phyloP scores from a whole-genome alignment of 2,329 filamentous ascomycete genomes.

The Huntiella bhutanensis region DNA sequence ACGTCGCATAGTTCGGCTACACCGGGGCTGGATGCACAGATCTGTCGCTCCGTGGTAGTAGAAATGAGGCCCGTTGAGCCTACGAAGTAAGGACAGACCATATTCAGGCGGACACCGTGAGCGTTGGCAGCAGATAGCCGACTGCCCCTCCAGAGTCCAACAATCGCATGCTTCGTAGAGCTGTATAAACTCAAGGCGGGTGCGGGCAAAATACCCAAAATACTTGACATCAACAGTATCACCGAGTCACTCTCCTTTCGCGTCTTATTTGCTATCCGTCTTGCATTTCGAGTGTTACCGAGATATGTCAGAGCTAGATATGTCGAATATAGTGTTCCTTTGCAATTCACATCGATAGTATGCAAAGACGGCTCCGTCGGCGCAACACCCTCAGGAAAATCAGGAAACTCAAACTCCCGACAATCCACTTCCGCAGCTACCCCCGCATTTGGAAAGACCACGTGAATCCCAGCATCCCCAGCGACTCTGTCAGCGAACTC shows the following conservation, averaged over 20 bases:
- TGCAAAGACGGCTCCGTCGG: slow-evolving; percentile 27
- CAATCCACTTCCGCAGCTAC: slow-evolving; percentile 23
- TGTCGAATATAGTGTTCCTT: slow-evolving; percentile 43
- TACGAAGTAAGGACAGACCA: slow-evolving; percentile 48
- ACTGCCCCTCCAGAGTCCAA: slow-evolving; percentile 43
- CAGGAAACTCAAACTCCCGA: slow-evolving; percentile 27
- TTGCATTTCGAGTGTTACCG: slow-evolving; percentile 15
- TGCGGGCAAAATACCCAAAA: slow-evolving; percentile 33
- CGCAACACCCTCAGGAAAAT: slow-evolving; percentile 23
- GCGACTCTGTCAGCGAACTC: slow-evolving; percentile 31
- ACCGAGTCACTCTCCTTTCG: slow-evolving; percentile 29
- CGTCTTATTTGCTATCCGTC: slow-evolving; percentile 12
- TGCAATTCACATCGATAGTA: slow-evolving; percentile 44
- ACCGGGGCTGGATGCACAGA: slow-evolving; percentile 27
- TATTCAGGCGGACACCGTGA: slow-evolving; percentile 38
- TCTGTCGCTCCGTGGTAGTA: slow-evolving; percentile 23
- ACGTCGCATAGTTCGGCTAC: slow-evolving; percentile 23
- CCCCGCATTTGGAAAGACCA: slow-evolving; percentile 49
- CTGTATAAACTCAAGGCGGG: slow-evolving; percentile 22
- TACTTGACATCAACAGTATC: slow-evolving; percentile 44
- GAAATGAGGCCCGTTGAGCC: slow-evolving; percentile 39
- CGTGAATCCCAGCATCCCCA: slow-evolving; percentile 29
- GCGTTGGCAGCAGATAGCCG: slow-evolving; percentile 26
- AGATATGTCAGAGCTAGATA: slow-evolving; percentile 45
- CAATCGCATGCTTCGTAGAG: slow-evolving; percentile 42